Evolutionary conservation across 2,329 filamentous ascomycete species (phyloP).

Genomic region (Penicillium sp.): DNA sequence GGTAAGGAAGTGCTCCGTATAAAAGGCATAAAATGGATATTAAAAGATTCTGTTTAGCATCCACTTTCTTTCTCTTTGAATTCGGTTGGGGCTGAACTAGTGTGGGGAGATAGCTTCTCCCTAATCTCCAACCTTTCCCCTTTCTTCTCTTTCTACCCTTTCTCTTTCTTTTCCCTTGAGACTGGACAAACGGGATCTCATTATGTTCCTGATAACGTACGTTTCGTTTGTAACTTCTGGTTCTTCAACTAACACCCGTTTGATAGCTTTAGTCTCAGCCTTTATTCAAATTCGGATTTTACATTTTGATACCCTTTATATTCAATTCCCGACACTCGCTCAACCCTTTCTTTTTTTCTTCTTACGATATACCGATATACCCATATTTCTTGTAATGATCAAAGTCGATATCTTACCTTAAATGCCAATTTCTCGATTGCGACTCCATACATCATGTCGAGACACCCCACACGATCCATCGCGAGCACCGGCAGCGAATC

Average conservation of each 20-base stretch:
- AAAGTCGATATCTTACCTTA: neutral
- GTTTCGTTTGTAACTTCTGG: slow-evolving; percentile 9
- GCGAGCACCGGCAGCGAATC: slow-evolving; percentile 22
- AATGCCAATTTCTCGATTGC: neutral
- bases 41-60: no score
- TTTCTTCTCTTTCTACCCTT: neutral
- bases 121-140: neutral
- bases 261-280: slow-evolving; percentile 18
- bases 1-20: no score
- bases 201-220: slow-evolving; percentile 19
- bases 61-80: no score
- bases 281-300: slow-evolving; percentile 16
- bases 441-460: slow-evolving; percentile 15
- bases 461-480: slow-evolving; percentile 14
- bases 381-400: slow-evolving; percentile 23
- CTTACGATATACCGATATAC: slow-evolving; percentile 8
- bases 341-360: neutral
- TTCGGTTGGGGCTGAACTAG: neutral
- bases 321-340: slow-evolving; percentile 19
- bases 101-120: slow-evolving; percentile 4
- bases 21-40: no score
- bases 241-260: slow-evolving; percentile 16
- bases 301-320: slow-evolving; percentile 2
- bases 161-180: slow-evolving; percentile 2
- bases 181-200: slow-evolving; percentile 21